Conservation (phyloP, 78 protist genomes). For the Abeoforma whisleri region DNA sequence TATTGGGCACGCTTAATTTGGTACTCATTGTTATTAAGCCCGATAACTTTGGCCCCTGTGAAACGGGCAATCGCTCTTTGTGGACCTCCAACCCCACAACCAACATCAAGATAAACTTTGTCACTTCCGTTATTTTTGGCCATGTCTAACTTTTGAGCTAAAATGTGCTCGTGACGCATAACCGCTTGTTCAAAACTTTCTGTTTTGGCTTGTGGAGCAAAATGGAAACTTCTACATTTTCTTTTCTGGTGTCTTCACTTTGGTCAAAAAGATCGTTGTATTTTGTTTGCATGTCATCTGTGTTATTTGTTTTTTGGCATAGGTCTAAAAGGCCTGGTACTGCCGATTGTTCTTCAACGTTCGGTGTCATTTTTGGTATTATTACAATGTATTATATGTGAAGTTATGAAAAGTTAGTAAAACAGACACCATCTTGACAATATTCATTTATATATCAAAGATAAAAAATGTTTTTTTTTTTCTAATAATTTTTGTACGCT, state of each 20-base stretch:
- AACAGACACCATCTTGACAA: too few species aligned
- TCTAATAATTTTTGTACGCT: too few species aligned
- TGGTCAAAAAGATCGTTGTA: constrained; percentile 16
- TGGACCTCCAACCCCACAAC: constrained; percentile 95
- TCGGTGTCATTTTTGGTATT: neutral
- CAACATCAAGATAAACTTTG: constrained; percentile 68
- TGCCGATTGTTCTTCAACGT: neutral
- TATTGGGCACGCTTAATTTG: constrained; percentile 53
- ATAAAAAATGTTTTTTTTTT: too few species aligned
- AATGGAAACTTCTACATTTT: constrained; percentile 75
- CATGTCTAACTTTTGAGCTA: constrained; percentile 61
- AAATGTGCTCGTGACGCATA: constrained; percentile 73
- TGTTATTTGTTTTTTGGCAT: neutral
- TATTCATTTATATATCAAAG: too few species aligned
- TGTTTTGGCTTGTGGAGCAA: constrained; percentile 57
- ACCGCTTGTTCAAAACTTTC: constrained; percentile 62
- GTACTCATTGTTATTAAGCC: constrained; percentile 74
- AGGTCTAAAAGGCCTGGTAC: neutral
- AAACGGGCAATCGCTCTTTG: constrained; percentile 64
- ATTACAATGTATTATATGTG: neutral
- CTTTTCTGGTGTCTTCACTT: neutral
- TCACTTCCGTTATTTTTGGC: constrained; percentile 47
- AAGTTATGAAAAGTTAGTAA: too few species aligned
- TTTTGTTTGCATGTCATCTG: constrained; percentile 7
- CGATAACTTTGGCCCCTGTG: constrained; percentile 72